phyloP scores from a whole-genome alignment of 768 basidiomycete species.

The Xerocomus spinulosus region DNA sequence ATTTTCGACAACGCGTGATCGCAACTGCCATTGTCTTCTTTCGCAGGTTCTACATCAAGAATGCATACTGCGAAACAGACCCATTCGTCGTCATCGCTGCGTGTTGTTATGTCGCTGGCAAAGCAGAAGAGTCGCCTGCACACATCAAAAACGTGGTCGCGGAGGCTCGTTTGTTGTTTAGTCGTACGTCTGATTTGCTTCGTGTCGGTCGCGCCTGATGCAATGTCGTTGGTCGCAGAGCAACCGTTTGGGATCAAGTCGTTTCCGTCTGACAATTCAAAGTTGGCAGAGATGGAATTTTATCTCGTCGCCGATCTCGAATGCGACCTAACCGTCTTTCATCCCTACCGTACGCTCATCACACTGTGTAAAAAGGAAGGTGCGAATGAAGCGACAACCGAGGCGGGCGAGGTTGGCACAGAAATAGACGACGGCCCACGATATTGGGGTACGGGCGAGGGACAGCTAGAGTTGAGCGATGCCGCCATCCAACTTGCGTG shows the following conservation, averaged over 20 bases:
- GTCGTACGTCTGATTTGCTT: constrained; percentile 42
- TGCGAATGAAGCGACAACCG: constrained; percentile 42
- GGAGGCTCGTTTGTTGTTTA: constrained; percentile 77
- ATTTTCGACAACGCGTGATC: constrained; percentile 83
- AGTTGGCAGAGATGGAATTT: constrained; percentile 98
- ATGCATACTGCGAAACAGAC: constrained; percentile 93
- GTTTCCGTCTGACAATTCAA: constrained; percentile 86
- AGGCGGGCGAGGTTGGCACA: constrained; percentile 50
- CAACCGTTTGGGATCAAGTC: constrained; percentile 68
- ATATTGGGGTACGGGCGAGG: constrained; percentile 80
- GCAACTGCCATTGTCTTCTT: constrained; percentile 96
- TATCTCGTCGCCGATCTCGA: constrained; percentile 96
- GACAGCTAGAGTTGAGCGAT: constrained; percentile 70
- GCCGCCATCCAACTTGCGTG: constrained; percentile 87
- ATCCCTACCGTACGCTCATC: constrained; percentile 88
- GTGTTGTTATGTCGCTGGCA: constrained; percentile 94
- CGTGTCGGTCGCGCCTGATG: neutral
- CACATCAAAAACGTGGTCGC: constrained; percentile 90
- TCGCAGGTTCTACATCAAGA: constrained; percentile 95
- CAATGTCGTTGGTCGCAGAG: constrained; percentile 29
- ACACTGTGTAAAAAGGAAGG: constrained; percentile 64
- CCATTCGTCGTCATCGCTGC: constrained; percentile 90
- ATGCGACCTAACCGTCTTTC: constrained; percentile 90
- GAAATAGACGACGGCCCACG: constrained; percentile 55
- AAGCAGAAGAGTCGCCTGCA: constrained; percentile 93